Base-by-base conservation (phyloP, 2,329 filamentous ascomycete genomes). In the Trichoderma sp. region DNA sequence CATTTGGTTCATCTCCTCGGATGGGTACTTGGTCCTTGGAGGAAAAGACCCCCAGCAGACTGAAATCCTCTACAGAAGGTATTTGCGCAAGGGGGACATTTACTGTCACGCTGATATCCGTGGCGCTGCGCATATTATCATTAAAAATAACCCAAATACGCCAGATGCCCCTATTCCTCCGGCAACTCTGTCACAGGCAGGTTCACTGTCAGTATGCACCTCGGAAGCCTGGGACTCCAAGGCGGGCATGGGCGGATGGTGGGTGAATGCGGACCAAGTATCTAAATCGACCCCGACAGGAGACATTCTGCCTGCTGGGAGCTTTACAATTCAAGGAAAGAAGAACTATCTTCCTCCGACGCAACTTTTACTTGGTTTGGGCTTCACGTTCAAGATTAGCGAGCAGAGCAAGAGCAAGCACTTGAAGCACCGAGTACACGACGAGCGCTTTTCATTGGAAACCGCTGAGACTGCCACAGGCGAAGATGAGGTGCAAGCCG, bases 141-240 rank as follows among this genome's bases (percentile, higher is more conserved):
- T 99, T 78, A 97, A 97, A 83, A 98, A 98, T 80, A 93, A 92
- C 70, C 86, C 91, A 0, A 88, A 87, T 39, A 92, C 89, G 0
- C 89, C 92, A 0, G 92, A 97, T 80, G 93, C 93, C 1, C 94
- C 95, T 0, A 95, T 99, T 30, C 94, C 96, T 3, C 96, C 96
- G 0, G 93, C 93, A 2, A 98, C 96, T 0, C 83, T 99, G 3
- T 92, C 93, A 0, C 96, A 99, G 82, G 96, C 96, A 4, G 96
- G 96, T 0, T 91, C 91, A 58, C 83, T 98, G 34, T 91, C 92
- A 0, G 92, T 99, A 6, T 93, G 93, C 73, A 92, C 93, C 9
- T 98, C 94, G 1, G 91, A 86, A 71, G 96, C 95, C 0, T 99
- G 96, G 96, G 96, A 98, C 73, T 95, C 93, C 1, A 99, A 99